Conservation (phyloP, 2,329 filamentous ascomycete species). For the Botrytis elliptica region DNA sequence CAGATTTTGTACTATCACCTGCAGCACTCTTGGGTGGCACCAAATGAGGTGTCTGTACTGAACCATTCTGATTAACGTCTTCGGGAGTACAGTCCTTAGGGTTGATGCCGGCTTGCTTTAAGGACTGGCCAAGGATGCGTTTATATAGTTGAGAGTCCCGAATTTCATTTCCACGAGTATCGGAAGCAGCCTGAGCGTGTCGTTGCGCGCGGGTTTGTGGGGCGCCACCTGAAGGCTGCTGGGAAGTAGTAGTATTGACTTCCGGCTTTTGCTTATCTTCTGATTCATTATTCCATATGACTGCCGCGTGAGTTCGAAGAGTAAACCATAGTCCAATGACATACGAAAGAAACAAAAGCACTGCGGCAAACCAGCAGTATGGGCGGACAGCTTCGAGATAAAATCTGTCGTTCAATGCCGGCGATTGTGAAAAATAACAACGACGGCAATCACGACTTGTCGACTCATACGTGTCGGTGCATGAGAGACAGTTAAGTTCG, state of each 20-base stretch:
- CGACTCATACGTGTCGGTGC: constrained; percentile 48
- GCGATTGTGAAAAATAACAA: constrained; percentile 89
- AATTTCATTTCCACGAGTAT: constrained; percentile 56
- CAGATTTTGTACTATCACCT: constrained; percentile 46
- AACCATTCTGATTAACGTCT: constrained; percentile 43
- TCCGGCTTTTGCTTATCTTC: constrained; percentile 73
- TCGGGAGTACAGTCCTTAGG: constrained; percentile 47
- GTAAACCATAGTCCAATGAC: constrained; percentile 94
- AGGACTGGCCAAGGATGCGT: constrained; percentile 84
- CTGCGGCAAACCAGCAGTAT: constrained; percentile 86
- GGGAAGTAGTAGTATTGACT: constrained; percentile 38
- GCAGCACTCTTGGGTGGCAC: constrained; percentile 67
- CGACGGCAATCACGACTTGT: constrained; percentile 73
- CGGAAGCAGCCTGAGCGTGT: constrained; percentile 26
- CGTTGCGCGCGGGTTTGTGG: constrained; percentile 32
- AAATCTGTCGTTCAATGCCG: constrained; percentile 81
- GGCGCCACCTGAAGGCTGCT: constrained; percentile 28
- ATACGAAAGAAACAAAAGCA: constrained; percentile 87
- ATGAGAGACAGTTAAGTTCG: constrained; percentile 80
- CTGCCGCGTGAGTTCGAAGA: constrained; percentile 88
- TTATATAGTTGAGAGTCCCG: constrained; percentile 89
- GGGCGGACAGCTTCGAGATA: constrained; percentile 88
- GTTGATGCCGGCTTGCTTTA: constrained; percentile 75
- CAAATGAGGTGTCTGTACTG: constrained; percentile 61
- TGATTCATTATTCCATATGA: constrained; percentile 89